Conservation (phyloP, 2,329 filamentous ascomycete species). For the Massarina eburnea region DNA sequence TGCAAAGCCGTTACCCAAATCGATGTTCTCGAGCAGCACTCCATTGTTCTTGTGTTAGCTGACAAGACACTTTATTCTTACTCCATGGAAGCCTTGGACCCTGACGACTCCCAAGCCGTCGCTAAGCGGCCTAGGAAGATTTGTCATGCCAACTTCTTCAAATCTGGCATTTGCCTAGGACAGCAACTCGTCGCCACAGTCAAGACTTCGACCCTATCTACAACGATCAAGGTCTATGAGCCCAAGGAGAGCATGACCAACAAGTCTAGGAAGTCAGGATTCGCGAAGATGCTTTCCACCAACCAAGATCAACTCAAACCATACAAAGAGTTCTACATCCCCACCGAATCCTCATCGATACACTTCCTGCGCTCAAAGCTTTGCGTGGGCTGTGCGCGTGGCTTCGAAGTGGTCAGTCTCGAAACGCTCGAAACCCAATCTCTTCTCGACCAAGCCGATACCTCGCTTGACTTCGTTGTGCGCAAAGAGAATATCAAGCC, state of each 20-base stretch:
- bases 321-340: constrained; percentile 88
- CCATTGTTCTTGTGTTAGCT: constrained; percentile 84
- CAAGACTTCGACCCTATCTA: constrained; percentile 89
- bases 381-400: constrained; percentile 91
- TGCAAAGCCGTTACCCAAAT: constrained; percentile 87
- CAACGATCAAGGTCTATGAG: constrained; percentile 98
- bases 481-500: constrained; percentile 91
- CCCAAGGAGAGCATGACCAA: constrained; percentile 93
- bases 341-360: constrained; percentile 95
- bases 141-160: constrained; percentile 98
- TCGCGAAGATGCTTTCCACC: constrained; percentile 92
- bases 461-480: constrained; percentile 94
- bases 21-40: constrained; percentile 93
- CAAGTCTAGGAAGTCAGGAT: constrained; percentile 92
- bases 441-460: constrained; percentile 94
- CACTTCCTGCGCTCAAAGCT: constrained; percentile 97
- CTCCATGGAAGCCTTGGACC: constrained; percentile 81
- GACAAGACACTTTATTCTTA: constrained; percentile 94
- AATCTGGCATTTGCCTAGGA: constrained; percentile 90
- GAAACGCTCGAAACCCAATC: constrained; percentile 98
- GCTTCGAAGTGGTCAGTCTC: constrained; percentile 94
- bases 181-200: constrained; percentile 95
- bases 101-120: constrained; percentile 71
- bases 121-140: constrained; percentile 93
- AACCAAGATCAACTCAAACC: constrained; percentile 94